A percentile compares a stretch with the other conserved stretches of the same genome.
Conservation (phyloP, 768 basidiomycete species). For the Sporobolomyces phaffii region DNA sequence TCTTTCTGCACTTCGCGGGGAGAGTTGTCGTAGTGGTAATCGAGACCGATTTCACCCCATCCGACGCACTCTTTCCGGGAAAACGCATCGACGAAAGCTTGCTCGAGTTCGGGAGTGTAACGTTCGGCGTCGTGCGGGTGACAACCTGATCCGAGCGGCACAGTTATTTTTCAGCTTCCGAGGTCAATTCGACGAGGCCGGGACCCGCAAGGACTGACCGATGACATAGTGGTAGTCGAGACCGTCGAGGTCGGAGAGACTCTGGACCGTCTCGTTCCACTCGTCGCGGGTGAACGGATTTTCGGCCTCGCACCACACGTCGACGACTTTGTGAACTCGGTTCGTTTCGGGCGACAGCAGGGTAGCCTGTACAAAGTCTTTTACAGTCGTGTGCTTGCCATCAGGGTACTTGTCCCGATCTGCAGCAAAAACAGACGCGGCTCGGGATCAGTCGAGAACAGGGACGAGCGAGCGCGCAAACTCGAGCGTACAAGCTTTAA, state of each 20-base stretch:
- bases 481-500: conserved; percentile 52
- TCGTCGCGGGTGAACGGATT: background rate
- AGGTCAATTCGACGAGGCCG: conserved; percentile 38
- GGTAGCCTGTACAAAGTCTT: conserved; percentile 62
- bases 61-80: conserved; percentile 73
- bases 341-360: conserved; percentile 46
- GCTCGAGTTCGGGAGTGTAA: conserved; percentile 65
- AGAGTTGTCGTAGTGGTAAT: conserved; percentile 76
- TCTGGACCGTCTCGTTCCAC: conserved; percentile 11
- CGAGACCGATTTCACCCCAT: conserved; percentile 78
- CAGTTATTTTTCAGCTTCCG: no score
- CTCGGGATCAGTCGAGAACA: no score
- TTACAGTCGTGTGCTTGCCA: conserved; percentile 55
- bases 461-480: no score
- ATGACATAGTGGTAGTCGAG: conserved; percentile 77
- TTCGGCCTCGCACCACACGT: conserved; percentile 76
- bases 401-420: conserved; percentile 56
- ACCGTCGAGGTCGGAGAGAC: conserved; percentile 14
- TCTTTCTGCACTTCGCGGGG: conserved; percentile 63
- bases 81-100: conserved; percentile 55
- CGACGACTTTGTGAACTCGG: conserved; percentile 63
- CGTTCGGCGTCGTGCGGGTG: conserved; percentile 62
- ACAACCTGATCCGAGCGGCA: no score
- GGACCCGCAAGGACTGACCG: conserved; percentile 51
- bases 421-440: background rate